These are phyloP conservation scores for Phytophthora pinifolia DNA, from an alignment of 352 stramenopile genomes.

Conservation along the genomic window DNA sequence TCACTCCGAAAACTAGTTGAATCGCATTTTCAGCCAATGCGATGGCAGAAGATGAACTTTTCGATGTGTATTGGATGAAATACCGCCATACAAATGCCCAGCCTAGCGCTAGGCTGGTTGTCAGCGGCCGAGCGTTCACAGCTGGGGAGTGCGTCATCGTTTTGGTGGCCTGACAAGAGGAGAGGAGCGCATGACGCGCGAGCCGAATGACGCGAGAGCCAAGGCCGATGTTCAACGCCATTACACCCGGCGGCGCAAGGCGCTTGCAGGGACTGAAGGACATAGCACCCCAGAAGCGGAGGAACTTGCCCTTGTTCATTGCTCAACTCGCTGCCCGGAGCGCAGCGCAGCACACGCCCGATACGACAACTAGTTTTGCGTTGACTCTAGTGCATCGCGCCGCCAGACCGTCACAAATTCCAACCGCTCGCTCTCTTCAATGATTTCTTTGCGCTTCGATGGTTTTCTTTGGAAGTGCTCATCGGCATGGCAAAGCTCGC, in stretches of 20 bases:
- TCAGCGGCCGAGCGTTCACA: conserved; percentile 2
- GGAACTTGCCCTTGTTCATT: neutral
- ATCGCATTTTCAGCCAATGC: conserved; percentile 8
- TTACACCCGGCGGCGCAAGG: no score
- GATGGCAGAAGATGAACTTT: neutral
- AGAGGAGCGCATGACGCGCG: conserved; percentile 7
- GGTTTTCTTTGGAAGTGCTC: conserved; percentile 15
- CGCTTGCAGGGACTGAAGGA: no score
- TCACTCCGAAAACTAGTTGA: conserved; percentile 6
- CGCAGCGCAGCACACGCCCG: no score
- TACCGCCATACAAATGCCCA: conserved; percentile 8
- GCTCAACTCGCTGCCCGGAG: conserved; percentile 5
- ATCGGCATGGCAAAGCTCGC: no score
- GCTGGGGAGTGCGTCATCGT: conserved; percentile 24
- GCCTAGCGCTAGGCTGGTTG: conserved; percentile 20
- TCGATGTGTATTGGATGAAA: conserved; percentile 3
- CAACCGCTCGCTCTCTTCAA: no score
- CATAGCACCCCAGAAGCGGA: no score
- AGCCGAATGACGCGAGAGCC: no score
- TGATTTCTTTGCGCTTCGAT: conserved; percentile 28
- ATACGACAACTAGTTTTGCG: no score
- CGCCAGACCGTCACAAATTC: conserved; percentile 19
- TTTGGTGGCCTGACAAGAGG: neutral
- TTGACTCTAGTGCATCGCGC: no score
- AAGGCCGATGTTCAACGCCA: no score